Evolutionary conservation across 202 grass and related monocot species (phyloP), one percentile per base, ranked within the genome.

Genomic region (Alloteropsis angusta): DNA sequence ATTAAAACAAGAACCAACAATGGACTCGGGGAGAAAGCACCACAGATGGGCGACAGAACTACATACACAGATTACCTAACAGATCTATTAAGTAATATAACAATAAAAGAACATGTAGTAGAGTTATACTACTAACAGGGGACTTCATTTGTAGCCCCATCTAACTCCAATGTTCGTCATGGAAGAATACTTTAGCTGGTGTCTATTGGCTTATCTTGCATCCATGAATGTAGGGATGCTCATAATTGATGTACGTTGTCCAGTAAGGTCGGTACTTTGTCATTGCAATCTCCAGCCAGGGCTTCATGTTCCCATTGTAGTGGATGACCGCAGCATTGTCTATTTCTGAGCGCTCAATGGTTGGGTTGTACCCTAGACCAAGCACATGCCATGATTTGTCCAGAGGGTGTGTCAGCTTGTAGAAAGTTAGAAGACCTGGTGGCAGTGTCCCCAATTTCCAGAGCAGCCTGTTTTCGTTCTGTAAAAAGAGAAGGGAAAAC

Each of bases 221-320:
- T 36, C 80, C 85, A 9, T 49, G 34, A 38, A 90, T 49, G 25
- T 82, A 87, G 8, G 81, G 69, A 9, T 90, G 88, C 21, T 90
- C 72, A 25, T 87, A 87, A 43, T 87, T 85, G 71, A 87, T 87
- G 72, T 84, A 87, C 52, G 84, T 84, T 37, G 81, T 81, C 88
- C 88, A 90, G 80, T 87, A 90, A 47, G 88, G 60, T 53, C 85
- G 41, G 53, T 87, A 87, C 77, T 87, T 87, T 14, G 77, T 90
- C 88, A 90, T 90, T 18, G 84, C 85, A 16, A 90, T 76, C 72
- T 90, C 81, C 16, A 87, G 73, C 81, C 88, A 90, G 13, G 81
- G 80, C 37, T 90, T 90, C 88, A 90, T 90, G 69, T 90, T 90
- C 7, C 84, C 83, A 14, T 90, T 90, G 72, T 87, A 90, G 81